Evolutionary conservation across 257 asterid species (phyloP).

Genomic region (Ophiorrhiza pumila): DNA sequence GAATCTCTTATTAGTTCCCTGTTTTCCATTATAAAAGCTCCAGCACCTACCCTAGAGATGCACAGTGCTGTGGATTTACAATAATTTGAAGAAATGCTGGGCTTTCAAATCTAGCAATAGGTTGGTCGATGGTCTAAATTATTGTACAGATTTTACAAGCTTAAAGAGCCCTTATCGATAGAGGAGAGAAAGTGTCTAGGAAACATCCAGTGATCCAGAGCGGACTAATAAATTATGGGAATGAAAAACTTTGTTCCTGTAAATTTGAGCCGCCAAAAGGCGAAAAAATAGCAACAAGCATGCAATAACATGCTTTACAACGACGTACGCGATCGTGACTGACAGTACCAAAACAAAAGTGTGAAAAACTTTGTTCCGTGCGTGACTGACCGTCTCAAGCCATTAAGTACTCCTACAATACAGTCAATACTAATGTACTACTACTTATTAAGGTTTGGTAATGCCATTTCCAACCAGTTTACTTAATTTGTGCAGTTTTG

Average conservation of each 20-base stretch:
- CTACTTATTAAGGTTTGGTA: too few species aligned
- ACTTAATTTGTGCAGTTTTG: background rate
- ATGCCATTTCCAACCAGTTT: too few species aligned
- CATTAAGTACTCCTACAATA: too few species aligned
- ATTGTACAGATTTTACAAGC: too few species aligned
- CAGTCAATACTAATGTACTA: too few species aligned
- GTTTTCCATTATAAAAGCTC: conserved; percentile 32
- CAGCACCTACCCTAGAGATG: conserved; percentile 7
- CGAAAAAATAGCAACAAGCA: background rate
- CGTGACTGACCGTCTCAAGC: too few species aligned
- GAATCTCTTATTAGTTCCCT: conserved; percentile 15
- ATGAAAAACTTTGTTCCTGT: background rate
- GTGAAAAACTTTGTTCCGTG: too few species aligned
- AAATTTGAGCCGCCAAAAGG: background rate
- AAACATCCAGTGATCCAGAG: background rate
- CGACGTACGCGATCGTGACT: background rate
- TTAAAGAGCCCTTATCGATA: background rate
- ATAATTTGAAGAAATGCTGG: background rate
- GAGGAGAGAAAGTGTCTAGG: too few species aligned
- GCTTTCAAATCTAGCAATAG: background rate
- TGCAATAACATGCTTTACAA: conserved; percentile 1
- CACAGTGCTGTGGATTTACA: too few species aligned
- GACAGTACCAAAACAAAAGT: too few species aligned
- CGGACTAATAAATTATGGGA: background rate
- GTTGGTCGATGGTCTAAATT: background rate